phyloP scores from a whole-genome alignment of 208 protist species.

The Wallacemonas sp. region DNA sequence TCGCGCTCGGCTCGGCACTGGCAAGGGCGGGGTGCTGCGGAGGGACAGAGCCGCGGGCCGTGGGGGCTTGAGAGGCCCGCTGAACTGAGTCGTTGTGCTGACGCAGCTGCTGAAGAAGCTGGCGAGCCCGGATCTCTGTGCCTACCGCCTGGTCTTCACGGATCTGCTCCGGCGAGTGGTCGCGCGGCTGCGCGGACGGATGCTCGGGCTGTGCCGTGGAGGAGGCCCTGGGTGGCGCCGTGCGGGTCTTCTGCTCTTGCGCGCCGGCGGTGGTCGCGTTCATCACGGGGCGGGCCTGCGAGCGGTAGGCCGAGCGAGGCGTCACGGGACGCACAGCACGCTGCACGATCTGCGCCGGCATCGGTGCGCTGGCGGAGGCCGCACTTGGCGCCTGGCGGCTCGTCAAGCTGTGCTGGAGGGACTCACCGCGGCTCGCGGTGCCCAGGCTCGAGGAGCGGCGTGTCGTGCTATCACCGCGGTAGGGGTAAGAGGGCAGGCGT shows the following conservation, averaged over 20 bases:
- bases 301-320: constrained; percentile 6
- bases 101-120: constrained; percentile 4
- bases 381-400: not conserved
- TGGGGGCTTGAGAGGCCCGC: constrained; percentile 9
- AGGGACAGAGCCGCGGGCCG: not conserved
- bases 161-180: constrained; percentile 8
- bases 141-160: not conserved
- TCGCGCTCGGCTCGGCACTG: not conserved
- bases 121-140: constrained; percentile 1
- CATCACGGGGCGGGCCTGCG: constrained; percentile 4
- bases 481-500: not conserved
- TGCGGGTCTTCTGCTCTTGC: too few relatives aligned
- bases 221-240: too few relatives aligned
- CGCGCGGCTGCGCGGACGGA: constrained; percentile 4
- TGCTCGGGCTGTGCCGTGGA: not conserved
- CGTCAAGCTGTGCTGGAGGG: not conserved
- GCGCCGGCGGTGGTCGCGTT: too few relatives aligned
- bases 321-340: constrained; percentile 21
- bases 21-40: constrained; percentile 10
- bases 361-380: not conserved
- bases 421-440: not conserved
- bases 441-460: not conserved
- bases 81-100: constrained; percentile 5
- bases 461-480: not conserved
- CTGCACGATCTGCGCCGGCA: constrained; percentile 30